phyloP scores from a whole-genome alignment of 306 rosid species.

The Arachis hypogaea region DNA sequence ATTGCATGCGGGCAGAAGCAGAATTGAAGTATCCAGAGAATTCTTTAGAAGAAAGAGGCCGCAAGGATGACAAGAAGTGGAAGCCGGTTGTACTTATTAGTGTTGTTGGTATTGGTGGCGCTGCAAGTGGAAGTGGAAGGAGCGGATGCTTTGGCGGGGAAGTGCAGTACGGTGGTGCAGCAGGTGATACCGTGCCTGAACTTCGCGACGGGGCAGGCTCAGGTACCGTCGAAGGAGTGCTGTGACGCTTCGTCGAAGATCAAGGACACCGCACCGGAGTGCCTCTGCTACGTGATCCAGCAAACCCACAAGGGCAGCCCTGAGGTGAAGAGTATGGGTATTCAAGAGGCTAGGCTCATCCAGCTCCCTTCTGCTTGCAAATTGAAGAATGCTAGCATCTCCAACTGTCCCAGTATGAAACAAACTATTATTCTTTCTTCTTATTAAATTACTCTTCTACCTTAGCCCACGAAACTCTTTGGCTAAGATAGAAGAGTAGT shows the following conservation, averaged over 20 bases:
- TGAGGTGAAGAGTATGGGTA: conserved; percentile 52
- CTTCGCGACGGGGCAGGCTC: conserved; percentile 59
- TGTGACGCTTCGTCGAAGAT: conserved; percentile 52
- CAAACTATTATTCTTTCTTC: background rate
- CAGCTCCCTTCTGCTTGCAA: conserved; percentile 71
- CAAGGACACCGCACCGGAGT: conserved; percentile 58
- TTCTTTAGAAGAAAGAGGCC: conserved; percentile 5
- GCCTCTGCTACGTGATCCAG: conserved; percentile 63
- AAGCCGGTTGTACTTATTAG: background rate
- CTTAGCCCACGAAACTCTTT: no score
- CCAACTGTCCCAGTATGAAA: conserved; percentile 63
- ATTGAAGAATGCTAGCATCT: conserved; percentile 57
- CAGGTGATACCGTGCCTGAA: conserved; percentile 58
- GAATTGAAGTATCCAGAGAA: no score
- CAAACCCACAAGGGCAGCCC: conserved; percentile 58
- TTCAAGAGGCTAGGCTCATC: conserved; percentile 58
- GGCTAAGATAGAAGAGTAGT: no score
- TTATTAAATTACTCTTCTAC: no score
- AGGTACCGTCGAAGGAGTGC: conserved; percentile 60
- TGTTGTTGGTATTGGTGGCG: background rate
- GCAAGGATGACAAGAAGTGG: background rate
- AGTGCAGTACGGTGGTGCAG: conserved; percentile 48
- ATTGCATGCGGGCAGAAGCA: no score
- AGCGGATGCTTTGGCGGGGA: conserved; percentile 13
- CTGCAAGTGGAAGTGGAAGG: background rate